Conservation (phyloP, 805 yeast genomes). For the Saccharomyces cerevisiae region DNA sequence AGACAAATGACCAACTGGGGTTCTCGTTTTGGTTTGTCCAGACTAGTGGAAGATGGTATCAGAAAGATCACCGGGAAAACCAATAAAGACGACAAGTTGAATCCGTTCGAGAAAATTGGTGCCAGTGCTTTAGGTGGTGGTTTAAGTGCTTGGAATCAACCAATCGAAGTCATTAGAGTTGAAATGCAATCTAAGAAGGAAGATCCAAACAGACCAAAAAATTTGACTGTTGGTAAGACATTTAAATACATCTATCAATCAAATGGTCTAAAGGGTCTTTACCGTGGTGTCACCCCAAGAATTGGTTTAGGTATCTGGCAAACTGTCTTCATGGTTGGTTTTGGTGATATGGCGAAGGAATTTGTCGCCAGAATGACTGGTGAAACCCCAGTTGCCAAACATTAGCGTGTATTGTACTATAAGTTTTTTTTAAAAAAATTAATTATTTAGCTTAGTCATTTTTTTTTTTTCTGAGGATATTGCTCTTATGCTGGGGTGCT, state of each 20-base stretch:
- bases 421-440: background rate
- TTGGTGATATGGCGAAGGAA: constrained; percentile 88
- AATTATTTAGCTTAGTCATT: background rate
- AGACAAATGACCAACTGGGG: constrained; percentile 99
- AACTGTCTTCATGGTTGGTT: constrained; percentile 95
- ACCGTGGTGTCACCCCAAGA: constrained; percentile 95
- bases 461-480: background rate
- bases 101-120: constrained; percentile 70
- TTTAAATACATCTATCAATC: constrained; percentile 72
- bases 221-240: constrained; percentile 68
- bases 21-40: constrained; percentile 85
- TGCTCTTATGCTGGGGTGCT: background rate
- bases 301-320: constrained; percentile 97
- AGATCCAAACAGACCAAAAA: constrained; percentile 94
- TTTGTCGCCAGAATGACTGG: constrained; percentile 57
- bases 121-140: constrained; percentile 95
- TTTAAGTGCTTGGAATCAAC: constrained; percentile 96
- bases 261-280: constrained; percentile 83
- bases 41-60: constrained; percentile 84
- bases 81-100: constrained; percentile 47
- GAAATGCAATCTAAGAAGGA: constrained; percentile 95
- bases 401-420: constrained; percentile 8
- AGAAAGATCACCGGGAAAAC: constrained; percentile 54
- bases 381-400: constrained; percentile 41
- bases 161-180: constrained; percentile 93